These are phyloP conservation scores for Vaccinium macrocarpon DNA, from an alignment of 148 eudicot species.

Conservation along the genomic window DNA sequence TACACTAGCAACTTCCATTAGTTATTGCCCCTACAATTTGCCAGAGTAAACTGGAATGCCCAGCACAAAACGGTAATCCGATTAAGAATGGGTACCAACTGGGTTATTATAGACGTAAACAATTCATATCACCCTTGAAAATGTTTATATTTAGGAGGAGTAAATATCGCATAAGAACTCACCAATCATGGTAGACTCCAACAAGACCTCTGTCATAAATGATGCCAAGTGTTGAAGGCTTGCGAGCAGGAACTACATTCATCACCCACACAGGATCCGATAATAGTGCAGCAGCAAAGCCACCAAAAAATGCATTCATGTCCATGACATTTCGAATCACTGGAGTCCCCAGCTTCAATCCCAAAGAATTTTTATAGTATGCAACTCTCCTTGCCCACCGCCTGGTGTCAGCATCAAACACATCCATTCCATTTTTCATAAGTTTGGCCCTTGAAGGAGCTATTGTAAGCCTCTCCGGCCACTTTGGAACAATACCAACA, in stretches of 20 bases:
- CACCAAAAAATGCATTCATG: conserved; percentile 96
- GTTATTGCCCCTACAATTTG: neutral
- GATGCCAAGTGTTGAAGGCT: conserved; percentile 70
- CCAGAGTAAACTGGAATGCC: neutral
- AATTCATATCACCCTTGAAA: neutral
- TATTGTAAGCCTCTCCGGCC: conserved; percentile 84
- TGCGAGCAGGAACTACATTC: conserved; percentile 91
- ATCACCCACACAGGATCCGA: conserved; percentile 97
- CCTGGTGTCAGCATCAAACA: conserved; percentile 79
- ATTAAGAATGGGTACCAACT: neutral
- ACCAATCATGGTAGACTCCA: conserved; percentile 96
- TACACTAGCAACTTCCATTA: neutral
- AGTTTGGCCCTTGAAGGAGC: conserved; percentile 71
- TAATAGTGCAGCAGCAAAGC: conserved; percentile 85
- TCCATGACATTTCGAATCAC: conserved; percentile 93
- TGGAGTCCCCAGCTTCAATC: conserved; percentile 70
- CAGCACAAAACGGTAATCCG: neutral
- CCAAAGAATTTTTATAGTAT: conserved; percentile 71
- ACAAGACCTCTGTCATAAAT: conserved; percentile 92
- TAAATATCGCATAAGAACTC: conserved; percentile 31
- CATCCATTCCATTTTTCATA: conserved; percentile 70
- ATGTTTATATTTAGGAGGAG: neutral
- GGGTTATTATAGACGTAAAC: neutral
- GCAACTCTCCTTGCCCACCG: conserved; percentile 79
- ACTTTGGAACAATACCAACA: conserved; percentile 78